Conservation (phyloP, 164 flowering plant genomes). For the Vitis cinerea region DNA sequence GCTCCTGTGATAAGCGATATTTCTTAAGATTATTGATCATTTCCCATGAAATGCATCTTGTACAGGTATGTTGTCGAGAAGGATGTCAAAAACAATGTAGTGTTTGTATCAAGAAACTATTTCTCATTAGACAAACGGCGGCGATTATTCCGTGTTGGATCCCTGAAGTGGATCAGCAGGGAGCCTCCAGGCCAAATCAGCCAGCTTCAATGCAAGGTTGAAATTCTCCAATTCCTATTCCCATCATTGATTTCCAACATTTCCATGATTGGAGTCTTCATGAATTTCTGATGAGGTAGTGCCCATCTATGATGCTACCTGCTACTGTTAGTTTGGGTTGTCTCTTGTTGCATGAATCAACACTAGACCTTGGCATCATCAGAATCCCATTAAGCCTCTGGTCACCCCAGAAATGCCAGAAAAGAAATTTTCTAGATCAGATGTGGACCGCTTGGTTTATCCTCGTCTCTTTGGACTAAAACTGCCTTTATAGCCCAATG, state of each 20-base stretch:
- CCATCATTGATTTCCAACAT: neutral
- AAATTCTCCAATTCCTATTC: neutral
- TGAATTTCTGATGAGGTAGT: neutral
- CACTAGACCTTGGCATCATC: too few species aligned
- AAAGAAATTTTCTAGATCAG: neutral
- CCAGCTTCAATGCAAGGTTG: slow-evolving; percentile 84
- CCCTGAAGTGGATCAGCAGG: slow-evolving; percentile 76
- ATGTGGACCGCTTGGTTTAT: neutral
- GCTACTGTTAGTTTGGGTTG: too few species aligned
- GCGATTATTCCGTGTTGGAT: slow-evolving; percentile 89
- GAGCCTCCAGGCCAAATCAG: slow-evolving; percentile 42
- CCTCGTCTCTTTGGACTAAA: neutral
- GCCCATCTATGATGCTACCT: too few species aligned
- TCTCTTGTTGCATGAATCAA: too few species aligned
- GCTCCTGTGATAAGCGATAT: neutral
- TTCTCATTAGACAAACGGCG: slow-evolving; percentile 85
- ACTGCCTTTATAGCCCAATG: neutral
- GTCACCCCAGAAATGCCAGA: neutral
- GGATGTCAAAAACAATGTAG: slow-evolving; percentile 81
- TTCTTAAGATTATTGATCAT: neutral
- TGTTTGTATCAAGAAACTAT: slow-evolving; percentile 89
- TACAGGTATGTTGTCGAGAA: slow-evolving; percentile 95
- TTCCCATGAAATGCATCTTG: slow-evolving; percentile 3
- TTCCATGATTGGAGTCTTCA: neutral
- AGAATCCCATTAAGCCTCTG: neutral